Conservation (phyloP, 2,329 filamentous ascomycete species). For the Parasarocladium wereldwijsianum region DNA sequence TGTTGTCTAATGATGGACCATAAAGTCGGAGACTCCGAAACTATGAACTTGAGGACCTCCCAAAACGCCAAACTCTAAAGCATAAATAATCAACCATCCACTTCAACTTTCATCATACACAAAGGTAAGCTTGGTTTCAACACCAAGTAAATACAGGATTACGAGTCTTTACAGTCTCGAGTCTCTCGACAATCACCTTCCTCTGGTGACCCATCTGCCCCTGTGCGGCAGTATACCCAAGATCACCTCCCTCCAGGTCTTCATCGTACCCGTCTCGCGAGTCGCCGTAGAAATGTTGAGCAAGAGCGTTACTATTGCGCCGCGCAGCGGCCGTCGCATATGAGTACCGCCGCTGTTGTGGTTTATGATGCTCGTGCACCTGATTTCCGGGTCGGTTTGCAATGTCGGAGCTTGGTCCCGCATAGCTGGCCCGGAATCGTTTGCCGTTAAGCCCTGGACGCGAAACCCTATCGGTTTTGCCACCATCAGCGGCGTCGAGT, state of each 20-base stretch:
- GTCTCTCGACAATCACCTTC: conserved; percentile 90
- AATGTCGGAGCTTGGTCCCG: conserved; percentile 28
- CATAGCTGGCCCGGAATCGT: conserved; percentile 21
- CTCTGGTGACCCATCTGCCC: conserved; percentile 83
- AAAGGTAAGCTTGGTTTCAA: too few relatives aligned
- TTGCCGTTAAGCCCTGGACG: conserved; percentile 6
- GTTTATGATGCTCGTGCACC: conserved; percentile 17
- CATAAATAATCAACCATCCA: too few relatives aligned
- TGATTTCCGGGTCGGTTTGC: conserved; percentile 20
- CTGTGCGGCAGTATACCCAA: conserved; percentile 87
- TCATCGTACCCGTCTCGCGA: conserved; percentile 46
- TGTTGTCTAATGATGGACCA: too few relatives aligned
- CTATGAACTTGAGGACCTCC: too few relatives aligned
- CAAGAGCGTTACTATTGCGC: conserved; percentile 33
- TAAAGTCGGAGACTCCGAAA: too few relatives aligned
- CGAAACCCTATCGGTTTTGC: too few relatives aligned
- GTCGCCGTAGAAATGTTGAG: conserved; percentile 36
- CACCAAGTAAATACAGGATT: conserved; percentile 98
- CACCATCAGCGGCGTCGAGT: background rate
- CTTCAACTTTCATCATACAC: too few relatives aligned
- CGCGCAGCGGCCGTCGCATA: conserved; percentile 33
- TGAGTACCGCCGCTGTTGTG: conserved; percentile 37
- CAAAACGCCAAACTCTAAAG: too few relatives aligned
- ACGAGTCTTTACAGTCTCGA: conserved; percentile 89
- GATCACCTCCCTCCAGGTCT: conserved; percentile 76